Evolutionary conservation across 2,329 filamentous ascomycete genomes (phyloP), one percentile per base, ranked within the genome.

Genomic region (Phaeosphaeriaceae sp.): DNA sequence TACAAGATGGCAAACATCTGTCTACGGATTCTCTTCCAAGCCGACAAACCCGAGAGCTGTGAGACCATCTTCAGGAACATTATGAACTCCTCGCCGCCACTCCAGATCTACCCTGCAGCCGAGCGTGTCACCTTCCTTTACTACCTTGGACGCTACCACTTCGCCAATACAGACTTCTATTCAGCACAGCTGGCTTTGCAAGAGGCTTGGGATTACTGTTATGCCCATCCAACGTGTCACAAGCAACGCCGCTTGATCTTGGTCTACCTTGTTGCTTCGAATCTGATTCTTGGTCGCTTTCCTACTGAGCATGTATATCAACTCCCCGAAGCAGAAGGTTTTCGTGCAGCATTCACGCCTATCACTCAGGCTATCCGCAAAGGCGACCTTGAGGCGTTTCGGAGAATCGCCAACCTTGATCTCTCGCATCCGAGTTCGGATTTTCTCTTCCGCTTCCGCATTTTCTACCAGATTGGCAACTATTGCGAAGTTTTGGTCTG

Each of bases 41-140:
- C 92, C 74, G 87, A 89, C 35, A 95, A 94, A 77, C 91, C 91
- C 2, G 87, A 92, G 61, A 89, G 93, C 56, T 93, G 92, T 17
- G 91, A 92, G 65, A 93, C 94, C 76, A 91, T 97, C 70, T 95
- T 97, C 74, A 90, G 89, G 65, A 96, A 95, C 73, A 94, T 97
- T 64, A 89, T 89, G 51, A 89, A 91, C 56, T 91, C 92, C 65
- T 94, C 92, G 0, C 93, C 93, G 0, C 92, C 93, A 0, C 81
- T 98, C 13, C 84, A 86, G 1, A 86, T 92, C 52, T 98, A 96
- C 72, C 93, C 94, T 2, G 92, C 92, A 22, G 86, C 91, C 6
- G 92, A 98, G 74, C 88, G 93, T 50, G 93, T 97, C 52, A 97
- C 93, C 3, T 98, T 94, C 69, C 88, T 98, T 15, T 97, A 97